Evolutionary conservation across 768 basidiomycete species (phyloP).

Genomic region (Tremella mesenterica): DNA sequence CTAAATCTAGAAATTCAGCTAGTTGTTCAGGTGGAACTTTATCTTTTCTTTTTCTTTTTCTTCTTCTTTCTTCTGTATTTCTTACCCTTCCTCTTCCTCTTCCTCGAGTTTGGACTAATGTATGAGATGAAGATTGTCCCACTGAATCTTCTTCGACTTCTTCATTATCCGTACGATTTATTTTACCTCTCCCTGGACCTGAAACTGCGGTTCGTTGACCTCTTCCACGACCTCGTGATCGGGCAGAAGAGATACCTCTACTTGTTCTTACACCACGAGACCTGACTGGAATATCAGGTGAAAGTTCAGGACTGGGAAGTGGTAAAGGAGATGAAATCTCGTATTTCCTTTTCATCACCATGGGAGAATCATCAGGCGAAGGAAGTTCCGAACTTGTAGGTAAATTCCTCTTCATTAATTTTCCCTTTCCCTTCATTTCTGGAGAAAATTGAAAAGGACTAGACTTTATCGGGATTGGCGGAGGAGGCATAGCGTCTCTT

Average conservation of each 20-base stretch:
- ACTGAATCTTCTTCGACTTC: not conserved
- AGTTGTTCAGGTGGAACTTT: not conserved
- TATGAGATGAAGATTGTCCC: not conserved
- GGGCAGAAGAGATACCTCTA: too few relatives aligned
- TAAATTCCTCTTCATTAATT: not conserved
- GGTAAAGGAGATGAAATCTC: not conserved
- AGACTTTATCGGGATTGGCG: constrained; percentile 17
- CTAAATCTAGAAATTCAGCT: constrained; percentile 25
- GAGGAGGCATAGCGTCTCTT: constrained; percentile 27
- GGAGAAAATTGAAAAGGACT: not conserved
- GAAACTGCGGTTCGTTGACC: too few relatives aligned
- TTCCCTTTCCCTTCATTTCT: too few relatives aligned
- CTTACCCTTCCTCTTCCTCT: too few relatives aligned
- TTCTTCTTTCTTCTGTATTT: too few relatives aligned
- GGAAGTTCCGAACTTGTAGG: not conserved
- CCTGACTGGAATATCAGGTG: too few relatives aligned
- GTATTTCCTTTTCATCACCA: not conserved
- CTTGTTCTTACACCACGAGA: too few relatives aligned
- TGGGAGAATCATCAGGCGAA: not conserved
- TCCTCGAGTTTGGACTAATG: too few relatives aligned
- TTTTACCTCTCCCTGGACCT: not conserved
- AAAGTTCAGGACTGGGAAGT: not conserved
- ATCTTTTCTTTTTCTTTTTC: not conserved
- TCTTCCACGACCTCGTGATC: too few relatives aligned
- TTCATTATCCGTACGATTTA: too few relatives aligned